Conservation (phyloP, 371 early-diverging fungal genomes). For the Conidiobolus coronatus region DNA sequence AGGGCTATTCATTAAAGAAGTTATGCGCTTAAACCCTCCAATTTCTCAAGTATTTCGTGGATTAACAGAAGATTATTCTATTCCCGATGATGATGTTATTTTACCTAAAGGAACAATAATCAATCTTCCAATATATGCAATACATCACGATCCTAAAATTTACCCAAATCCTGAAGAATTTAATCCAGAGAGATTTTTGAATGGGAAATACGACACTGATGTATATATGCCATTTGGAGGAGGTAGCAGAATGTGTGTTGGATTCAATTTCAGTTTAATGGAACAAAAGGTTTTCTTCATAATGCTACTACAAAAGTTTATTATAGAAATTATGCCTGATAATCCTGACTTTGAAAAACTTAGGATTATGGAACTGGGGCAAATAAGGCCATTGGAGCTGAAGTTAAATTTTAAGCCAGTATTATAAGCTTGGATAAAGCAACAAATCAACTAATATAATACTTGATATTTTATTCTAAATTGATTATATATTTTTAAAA, state of each 20-base stretch:
- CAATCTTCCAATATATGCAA: not conserved
- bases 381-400: too few relatives aligned
- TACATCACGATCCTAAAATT: not conserved
- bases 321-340: too few relatives aligned
- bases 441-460: too few relatives aligned
- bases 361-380: too few relatives aligned
- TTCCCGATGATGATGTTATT: not conserved
- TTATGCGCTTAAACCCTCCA: not conserved
- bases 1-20: not conserved
- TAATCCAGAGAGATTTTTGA: conserved; percentile 23
- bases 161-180: conserved; percentile 13
- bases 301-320: conserved; percentile 12
- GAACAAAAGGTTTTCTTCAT: conserved; percentile 23
- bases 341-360: too few relatives aligned
- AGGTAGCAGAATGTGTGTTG: conserved; percentile 19
- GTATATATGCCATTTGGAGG: conserved; percentile 1
- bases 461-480: too few relatives aligned
- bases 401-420: too few relatives aligned
- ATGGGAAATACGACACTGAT: not conserved
- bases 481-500: too few relatives aligned
- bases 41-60: not conserved
- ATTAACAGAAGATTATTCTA: not conserved
- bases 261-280: conserved; percentile 25
- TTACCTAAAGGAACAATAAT: not conserved
- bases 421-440: too few relatives aligned